phyloP scores from a whole-genome alignment of 441 rosid genomes.

The Pelargonium australe region DNA sequence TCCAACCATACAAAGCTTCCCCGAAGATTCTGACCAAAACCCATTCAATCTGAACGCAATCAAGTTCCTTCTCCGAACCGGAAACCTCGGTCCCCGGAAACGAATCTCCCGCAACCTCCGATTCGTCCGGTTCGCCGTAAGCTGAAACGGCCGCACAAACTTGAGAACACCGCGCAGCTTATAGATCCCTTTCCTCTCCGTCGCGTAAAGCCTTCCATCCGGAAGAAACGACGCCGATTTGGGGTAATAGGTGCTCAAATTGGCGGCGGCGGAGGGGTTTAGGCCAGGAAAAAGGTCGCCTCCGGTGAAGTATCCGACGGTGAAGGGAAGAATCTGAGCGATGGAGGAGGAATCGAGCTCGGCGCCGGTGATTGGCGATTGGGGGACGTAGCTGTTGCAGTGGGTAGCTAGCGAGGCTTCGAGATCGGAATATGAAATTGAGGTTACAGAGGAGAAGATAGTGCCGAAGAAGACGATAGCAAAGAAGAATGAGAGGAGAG shows the following conservation, averaged over 20 bases:
- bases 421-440: constrained; percentile 16
- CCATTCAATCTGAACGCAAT: constrained; percentile 47
- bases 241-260: constrained; percentile 9
- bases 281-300: constrained; percentile 35
- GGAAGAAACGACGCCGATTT: constrained; percentile 28
- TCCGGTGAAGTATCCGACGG: constrained; percentile 45
- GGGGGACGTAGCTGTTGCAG: constrained; percentile 46
- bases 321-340: constrained; percentile 25
- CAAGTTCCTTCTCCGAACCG: constrained; percentile 22
- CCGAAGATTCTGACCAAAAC: constrained; percentile 59
- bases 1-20: constrained; percentile 84
- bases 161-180: constrained; percentile 41
- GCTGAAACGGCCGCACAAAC: constrained; percentile 30
- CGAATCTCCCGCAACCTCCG: constrained; percentile 38
- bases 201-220: constrained; percentile 8
- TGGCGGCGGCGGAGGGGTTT: constrained; percentile 2
- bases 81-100: constrained; percentile 51
- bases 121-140: constrained; percentile 16
- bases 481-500: constrained; percentile 20
- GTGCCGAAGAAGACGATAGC: constrained; percentile 20
- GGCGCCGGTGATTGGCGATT: constrained; percentile 28
- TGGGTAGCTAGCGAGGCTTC: constrained; percentile 36
- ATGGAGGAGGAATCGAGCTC: constrained; percentile 11
- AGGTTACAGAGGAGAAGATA: constrained; percentile 13
- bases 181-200: constrained; percentile 29